phyloP scores from a whole-genome alignment of 2,329 filamentous ascomycete species.

The Parafenestella ontariensis region DNA sequence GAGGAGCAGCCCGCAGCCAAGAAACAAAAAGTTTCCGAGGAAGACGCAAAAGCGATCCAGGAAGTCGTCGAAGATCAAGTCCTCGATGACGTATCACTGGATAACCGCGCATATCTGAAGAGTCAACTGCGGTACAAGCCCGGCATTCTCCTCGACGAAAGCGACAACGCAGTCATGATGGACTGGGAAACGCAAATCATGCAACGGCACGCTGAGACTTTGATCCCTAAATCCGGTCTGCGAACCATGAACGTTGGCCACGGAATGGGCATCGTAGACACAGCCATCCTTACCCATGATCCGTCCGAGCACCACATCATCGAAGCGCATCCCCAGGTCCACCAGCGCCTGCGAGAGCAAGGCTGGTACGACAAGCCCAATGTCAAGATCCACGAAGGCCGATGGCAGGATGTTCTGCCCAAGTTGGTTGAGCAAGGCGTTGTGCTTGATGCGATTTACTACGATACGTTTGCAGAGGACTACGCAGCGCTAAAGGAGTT shows the following conservation, averaged over 20 bases:
- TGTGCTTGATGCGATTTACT: slow-evolving; percentile 73
- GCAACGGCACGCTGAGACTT: slow-evolving; percentile 73
- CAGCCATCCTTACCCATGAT: slow-evolving; percentile 72
- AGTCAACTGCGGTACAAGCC: slow-evolving; percentile 43
- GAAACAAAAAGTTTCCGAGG: slow-evolving; percentile 43
- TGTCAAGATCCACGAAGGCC: slow-evolving; percentile 70
- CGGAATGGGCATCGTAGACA: slow-evolving; percentile 88
- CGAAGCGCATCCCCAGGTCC: slow-evolving; percentile 81
- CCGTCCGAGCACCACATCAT: slow-evolving; percentile 81
- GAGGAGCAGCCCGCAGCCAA: slow-evolving; percentile 42
- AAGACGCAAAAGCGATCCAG: slow-evolving; percentile 33
- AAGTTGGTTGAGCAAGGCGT: slow-evolving; percentile 71
- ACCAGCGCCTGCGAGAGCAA: slow-evolving; percentile 70
- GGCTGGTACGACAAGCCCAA: slow-evolving; percentile 71
- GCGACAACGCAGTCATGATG: slow-evolving; percentile 92
- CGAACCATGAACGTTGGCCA: slow-evolving; percentile 86
- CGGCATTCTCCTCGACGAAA: slow-evolving; percentile 69
- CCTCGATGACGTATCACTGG: slow-evolving; percentile 44
- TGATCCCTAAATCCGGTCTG: slow-evolving; percentile 68
- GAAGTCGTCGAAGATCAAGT: slow-evolving; percentile 32
- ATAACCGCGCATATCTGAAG: slow-evolving; percentile 51
- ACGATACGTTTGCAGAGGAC: slow-evolving; percentile 49
- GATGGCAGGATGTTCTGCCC: slow-evolving; percentile 83
- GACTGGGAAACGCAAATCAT: slow-evolving; percentile 89
- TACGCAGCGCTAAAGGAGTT: slow-evolving; percentile 48